Conservation (phyloP, 2,329 filamentous ascomycete species). For the Pseudogymnoascus sp. region DNA sequence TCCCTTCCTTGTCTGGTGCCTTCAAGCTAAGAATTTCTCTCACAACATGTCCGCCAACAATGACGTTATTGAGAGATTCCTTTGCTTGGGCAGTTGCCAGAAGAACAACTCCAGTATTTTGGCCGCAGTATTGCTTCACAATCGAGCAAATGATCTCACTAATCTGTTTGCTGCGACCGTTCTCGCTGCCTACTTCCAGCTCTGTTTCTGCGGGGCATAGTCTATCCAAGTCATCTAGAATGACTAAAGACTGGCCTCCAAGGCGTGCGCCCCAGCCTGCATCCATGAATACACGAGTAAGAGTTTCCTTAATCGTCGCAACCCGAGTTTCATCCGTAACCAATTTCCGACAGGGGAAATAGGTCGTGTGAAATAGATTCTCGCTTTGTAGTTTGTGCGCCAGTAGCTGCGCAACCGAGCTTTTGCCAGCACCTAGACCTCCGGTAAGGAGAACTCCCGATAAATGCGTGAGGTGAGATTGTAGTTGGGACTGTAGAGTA, state of each 20-base stretch:
- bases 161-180: conserved; percentile 83
- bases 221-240: conserved; percentile 89
- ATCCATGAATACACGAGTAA: conserved; percentile 76
- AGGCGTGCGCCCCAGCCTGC: conserved; percentile 87
- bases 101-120: conserved; percentile 74
- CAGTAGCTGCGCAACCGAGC: conserved; percentile 67
- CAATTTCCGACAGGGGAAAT: conserved; percentile 79
- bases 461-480: conserved; percentile 70
- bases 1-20: conserved; percentile 85
- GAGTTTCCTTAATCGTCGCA: conserved; percentile 81
- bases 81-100: conserved; percentile 90
- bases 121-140: conserved; percentile 74
- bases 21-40: conserved; percentile 85
- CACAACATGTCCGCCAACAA: conserved; percentile 86
- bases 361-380: conserved; percentile 72
- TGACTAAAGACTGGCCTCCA: conserved; percentile 74
- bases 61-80: conserved; percentile 81
- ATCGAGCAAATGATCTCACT: conserved; percentile 82
- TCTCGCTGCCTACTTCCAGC: conserved; percentile 86
- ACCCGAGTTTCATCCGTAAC: conserved; percentile 88
- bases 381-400: conserved; percentile 66
- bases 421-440: conserved; percentile 85
- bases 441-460: conserved; percentile 89
- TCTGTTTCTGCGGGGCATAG: conserved; percentile 92
- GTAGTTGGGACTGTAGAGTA: conserved; percentile 61